A percentile compares a stretch with the other conserved stretches of the same genome.
Evolutionary conservation across 192 early-diverging fungal species (phyloP).

Genomic region (Umbelopsis vinacea): DNA sequence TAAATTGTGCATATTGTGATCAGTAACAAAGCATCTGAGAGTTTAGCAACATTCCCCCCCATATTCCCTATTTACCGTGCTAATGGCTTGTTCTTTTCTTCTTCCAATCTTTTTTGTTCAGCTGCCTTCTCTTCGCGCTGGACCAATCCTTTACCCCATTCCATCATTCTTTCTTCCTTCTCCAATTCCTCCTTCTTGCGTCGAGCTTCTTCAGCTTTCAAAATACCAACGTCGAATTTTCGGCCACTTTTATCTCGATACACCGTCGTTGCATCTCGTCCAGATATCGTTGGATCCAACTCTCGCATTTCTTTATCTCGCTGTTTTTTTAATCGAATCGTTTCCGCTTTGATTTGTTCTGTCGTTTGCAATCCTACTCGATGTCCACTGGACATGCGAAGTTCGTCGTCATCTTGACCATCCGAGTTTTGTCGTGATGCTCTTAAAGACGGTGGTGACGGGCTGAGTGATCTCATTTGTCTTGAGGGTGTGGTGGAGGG

Average conservation of each 20-base stretch:
- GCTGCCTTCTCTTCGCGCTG: conserved; percentile 52
- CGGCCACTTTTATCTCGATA: conserved; percentile 42
- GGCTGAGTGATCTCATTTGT: neutral
- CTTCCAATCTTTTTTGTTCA: conserved; percentile 40
- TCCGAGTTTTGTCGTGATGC: neutral
- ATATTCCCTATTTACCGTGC: conserved; percentile 44
- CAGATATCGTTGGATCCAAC: conserved; percentile 19
- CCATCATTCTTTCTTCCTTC: conserved; percentile 54
- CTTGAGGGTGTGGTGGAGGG: neutral
- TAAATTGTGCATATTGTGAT: neutral
- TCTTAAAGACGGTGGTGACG: neutral
- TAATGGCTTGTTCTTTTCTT: conserved; percentile 53
- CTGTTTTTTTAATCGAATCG: conserved; percentile 22
- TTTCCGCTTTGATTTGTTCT: conserved; percentile 33
- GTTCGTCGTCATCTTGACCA: conserved; percentile 1
- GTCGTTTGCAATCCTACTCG: conserved; percentile 36
- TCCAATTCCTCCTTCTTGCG: conserved; percentile 48
- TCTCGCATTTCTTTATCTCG: conserved; percentile 21
- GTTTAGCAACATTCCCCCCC: too few species aligned
- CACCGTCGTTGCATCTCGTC: conserved; percentile 36
- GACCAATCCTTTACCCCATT: conserved; percentile 63
- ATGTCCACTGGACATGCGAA: conserved; percentile 41
- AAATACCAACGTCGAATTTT: conserved; percentile 33
- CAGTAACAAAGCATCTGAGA: too few species aligned
- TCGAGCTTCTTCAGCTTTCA: conserved; percentile 40